Base-by-base conservation (phyloP, 495 filamentous ascomycete genomes). In the Trichocladium antarcticum region DNA sequence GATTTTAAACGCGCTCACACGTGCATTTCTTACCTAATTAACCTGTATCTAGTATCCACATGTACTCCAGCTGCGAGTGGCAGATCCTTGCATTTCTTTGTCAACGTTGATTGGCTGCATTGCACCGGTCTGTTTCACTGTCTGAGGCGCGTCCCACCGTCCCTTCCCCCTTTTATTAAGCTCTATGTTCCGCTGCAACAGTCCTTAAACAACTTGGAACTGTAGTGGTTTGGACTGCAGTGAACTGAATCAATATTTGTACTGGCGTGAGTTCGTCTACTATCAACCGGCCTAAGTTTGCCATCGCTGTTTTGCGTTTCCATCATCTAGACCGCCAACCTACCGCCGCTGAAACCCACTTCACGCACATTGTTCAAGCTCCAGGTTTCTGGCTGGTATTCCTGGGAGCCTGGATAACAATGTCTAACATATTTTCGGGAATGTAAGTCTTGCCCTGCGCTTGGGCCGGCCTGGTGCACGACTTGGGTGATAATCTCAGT, bases 391-490 rank as follows among this genome's bases (percentile, higher is more conserved):
- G 4, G 7, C 31, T 34, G 7, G 7, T 34, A 8, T 34, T 34
- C 31, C 31, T 34, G n/a, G n/a, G n/a, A n/a, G n/a, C n/a, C 5
- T 32, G 31, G 12, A 10, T 32, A 32, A 75, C 56, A 47, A 87
- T 87, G 84, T 81, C 83, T 50, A 84, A 80, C 64, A 74, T 86
- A 61, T 84, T 87, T 59, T 84, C 83, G 62, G 83, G 83, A 63
- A 83, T 87, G 84, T 87, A 74, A 75, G 83, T 84, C n/a, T n/a
- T n/a, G n/a, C n/a, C n/a, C n/a, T 40, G 36, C 19, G 22, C 8
- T 47, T 8, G 24, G 24, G 24, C n/a, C 24, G 24, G 24, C 24
- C 4, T 27, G 3, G 24, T 27, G 24, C 24, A 4, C 24, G n/a
- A n/a, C n/a, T n/a, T n/a, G n/a, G n/a, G n/a, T n/a, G n/a, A n/a